Evolutionary conservation across 805 yeast genomes (phyloP), one percentile per base, ranked within the genome.

Genomic region (Starmera amethionina): DNA sequence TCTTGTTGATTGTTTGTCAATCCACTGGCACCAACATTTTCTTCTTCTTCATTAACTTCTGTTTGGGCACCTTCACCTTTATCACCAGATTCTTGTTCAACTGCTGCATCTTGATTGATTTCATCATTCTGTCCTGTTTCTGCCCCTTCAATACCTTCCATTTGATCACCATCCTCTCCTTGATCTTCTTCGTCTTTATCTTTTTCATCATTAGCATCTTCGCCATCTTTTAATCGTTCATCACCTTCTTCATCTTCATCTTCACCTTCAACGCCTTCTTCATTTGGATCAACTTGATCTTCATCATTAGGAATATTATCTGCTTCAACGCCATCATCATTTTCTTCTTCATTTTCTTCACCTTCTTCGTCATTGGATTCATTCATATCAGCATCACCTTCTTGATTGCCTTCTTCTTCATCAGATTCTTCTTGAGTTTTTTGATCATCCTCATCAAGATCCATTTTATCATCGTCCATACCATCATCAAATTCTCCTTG

Each of bases 11-110:
- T 52, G 31, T 62, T 58, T 5, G 71, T 75, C 47, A 68, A 62
- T 6, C 89, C 89, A 32, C 77, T 64, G 16, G 81, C 77, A 31
- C 89, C 94, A 38, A 81, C 59, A 52, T 81, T 81, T 29, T 79
- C 75, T 45, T 79, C 73, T 46, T 77, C 84, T 37, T 75, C 77
- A 32, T 66, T 57, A 29, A 67, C 73, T 42, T 72, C 67, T 31
- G 70, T 64, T 45, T 78, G 82, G 8, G 81, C 70, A 37, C 85
- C 85, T 38, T 72, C 72, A 5, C 82, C 81, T 48, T 67, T 67
- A n/a, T 72, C 67, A 36, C 84, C 84, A 25, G 73, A 60, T 42
- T 74, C 68, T 48, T 77, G 80, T 49, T 75, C 75, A 10, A 72
- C 73, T 15, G 82, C 75, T 16, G 82, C 66, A 32, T 78, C 82